Conservation (phyloP, 164 flowering plant species). For the Dillenia suffruticosa region DNA sequence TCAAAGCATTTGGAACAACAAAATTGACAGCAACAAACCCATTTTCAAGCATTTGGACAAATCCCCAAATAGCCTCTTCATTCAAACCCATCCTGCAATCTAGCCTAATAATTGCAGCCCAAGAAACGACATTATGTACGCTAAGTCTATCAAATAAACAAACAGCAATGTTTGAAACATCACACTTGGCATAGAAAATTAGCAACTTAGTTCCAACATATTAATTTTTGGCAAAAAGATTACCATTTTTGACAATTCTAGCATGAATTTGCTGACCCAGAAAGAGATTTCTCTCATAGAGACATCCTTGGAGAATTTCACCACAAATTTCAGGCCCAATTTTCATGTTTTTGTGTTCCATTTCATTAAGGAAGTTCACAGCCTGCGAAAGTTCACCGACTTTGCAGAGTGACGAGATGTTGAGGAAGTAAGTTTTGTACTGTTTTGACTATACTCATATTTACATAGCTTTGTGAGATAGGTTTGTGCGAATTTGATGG, state of each 20-base stretch:
- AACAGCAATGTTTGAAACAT: conserved; percentile 20
- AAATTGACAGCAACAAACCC: conserved; percentile 66
- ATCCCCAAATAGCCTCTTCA: conserved; percentile 46
- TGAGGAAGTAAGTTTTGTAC: neutral
- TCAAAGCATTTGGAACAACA: conserved; percentile 59
- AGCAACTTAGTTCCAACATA: conserved; percentile 58
- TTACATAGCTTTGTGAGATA: conserved; percentile 6
- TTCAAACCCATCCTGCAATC: conserved; percentile 39
- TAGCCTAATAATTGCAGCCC: conserved; percentile 77
- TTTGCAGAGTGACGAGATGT: conserved; percentile 49
- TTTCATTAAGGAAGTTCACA: conserved; percentile 31
- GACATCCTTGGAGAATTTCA: conserved; percentile 70
- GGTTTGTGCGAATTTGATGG: conserved; percentile 8
- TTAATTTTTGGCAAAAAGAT: conserved; percentile 43
- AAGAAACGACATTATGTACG: conserved; percentile 54
- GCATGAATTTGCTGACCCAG: conserved; percentile 71
- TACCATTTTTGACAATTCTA: conserved; percentile 42
- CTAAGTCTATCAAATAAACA: conserved; percentile 31
- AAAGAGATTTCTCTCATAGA: conserved; percentile 40
- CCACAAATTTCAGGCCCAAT: conserved; percentile 61
- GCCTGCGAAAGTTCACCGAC: conserved; percentile 42
- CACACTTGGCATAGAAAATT: conserved; percentile 63
- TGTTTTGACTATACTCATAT: neutral
- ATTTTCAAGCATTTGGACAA: conserved; percentile 40
- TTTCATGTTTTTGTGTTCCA: conserved; percentile 25